phyloP scores from a whole-genome alignment of 2,329 filamentous ascomycete genomes.

The Fusarium penzigii region DNA sequence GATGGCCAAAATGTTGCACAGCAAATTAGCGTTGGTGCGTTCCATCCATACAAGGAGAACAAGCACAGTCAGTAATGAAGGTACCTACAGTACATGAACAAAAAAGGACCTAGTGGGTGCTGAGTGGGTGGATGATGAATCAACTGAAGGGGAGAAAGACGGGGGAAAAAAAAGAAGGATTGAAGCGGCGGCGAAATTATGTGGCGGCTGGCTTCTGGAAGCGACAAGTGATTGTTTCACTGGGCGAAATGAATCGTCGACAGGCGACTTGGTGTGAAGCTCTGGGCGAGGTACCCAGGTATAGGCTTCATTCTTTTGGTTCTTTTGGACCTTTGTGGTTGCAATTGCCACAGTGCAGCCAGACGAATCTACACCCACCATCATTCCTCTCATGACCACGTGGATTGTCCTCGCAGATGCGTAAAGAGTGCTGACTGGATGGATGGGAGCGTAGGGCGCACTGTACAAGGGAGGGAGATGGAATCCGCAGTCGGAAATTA shows the following conservation, averaged over 20 bases:
- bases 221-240: background rate
- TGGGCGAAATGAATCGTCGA: background rate
- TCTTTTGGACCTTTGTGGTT: no score
- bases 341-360: background rate
- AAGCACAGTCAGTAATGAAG: no score
- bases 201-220: conserved; percentile 1
- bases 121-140: background rate
- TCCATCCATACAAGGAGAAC: no score
- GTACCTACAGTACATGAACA: no score
- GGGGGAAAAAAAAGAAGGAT: no score
- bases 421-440: no score
- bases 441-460: background rate
- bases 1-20: conserved; percentile 15
- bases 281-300: background rate
- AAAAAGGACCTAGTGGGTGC: no score
- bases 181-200: background rate
- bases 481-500: no score
- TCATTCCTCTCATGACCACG: background rate
- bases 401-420: background rate
- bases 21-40: background rate
- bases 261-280: background rate
- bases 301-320: background rate
- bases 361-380: background rate
- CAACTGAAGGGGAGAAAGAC: conserved; percentile 12
- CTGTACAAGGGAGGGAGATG: background rate